A percentile compares a stretch with the other conserved stretches of the same genome.
These are phyloP conservation scores for Alternaria tenuissima DNA, from an alignment of 2,329 filamentous ascomycete species.

Conservation along the genomic window DNA sequence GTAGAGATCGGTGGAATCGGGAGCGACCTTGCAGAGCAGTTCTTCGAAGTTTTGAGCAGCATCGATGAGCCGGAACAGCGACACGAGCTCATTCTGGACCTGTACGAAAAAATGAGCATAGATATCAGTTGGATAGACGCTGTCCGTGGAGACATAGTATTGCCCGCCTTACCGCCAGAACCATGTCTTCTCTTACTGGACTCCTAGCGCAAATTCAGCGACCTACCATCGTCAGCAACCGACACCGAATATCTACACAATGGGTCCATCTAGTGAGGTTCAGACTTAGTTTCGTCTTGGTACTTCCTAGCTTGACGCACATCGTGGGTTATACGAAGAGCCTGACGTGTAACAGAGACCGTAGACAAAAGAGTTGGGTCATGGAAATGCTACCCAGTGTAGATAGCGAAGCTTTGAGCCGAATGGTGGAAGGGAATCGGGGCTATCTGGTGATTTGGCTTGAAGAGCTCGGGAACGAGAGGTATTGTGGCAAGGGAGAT, in stretches of 20 bases:
- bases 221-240: rapidly evolving
- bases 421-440: rapidly evolving
- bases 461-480: no score
- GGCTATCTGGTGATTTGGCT: rapidly evolving
- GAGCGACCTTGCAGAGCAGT: background rate
- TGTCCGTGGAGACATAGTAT: rapidly evolving
- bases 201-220: background rate
- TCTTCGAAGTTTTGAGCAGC: background rate
- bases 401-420: no score
- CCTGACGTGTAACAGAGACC: no score
- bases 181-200: background rate
- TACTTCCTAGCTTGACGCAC: rapidly evolving
- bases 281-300: background rate
- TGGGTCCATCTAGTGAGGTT: rapidly evolving
- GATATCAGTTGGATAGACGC: rapidly evolving
- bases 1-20: background rate
- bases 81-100: background rate
- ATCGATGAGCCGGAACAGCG: background rate
- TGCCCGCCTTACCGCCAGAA: background rate
- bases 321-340: no score
- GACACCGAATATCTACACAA: rapidly evolving
- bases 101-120: rapidly evolving
- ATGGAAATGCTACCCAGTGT: no score
- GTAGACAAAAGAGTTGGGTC: rapidly evolving
- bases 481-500: rapidly evolving